Evolutionary conservation across 2,329 filamentous ascomycete genomes (phyloP).

Genomic region (Cordyceps fumosorosea): DNA sequence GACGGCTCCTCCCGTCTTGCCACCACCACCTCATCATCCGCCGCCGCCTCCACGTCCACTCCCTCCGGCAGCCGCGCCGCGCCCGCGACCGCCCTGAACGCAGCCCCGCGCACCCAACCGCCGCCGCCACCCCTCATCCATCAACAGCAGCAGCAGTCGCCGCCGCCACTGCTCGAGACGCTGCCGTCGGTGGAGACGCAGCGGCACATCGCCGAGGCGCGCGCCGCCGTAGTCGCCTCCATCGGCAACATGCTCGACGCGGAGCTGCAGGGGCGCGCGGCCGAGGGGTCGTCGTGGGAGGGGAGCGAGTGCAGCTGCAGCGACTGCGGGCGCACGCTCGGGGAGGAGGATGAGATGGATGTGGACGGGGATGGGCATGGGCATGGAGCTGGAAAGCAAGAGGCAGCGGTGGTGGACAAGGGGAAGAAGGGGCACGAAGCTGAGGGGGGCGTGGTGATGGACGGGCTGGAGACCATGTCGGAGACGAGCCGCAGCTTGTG

Average conservation of each 20-base stretch:
- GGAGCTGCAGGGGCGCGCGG: slow-evolving; percentile 61
- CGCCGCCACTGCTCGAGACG: slow-evolving; percentile 26
- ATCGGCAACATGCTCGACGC: slow-evolving; percentile 65
- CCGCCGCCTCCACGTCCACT: background rate
- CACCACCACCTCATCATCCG: background rate
- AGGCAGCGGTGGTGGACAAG: background rate
- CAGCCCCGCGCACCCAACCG: background rate
- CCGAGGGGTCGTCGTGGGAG: too few relatives aligned
- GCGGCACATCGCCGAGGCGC: slow-evolving; percentile 48
- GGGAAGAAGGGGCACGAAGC: slow-evolving; percentile 16
- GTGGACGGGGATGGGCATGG: slow-evolving; percentile 17
- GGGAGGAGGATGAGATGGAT: slow-evolving; percentile 15
- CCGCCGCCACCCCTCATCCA: background rate
- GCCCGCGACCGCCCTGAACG: background rate
- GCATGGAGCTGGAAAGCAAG: slow-evolving; percentile 9
- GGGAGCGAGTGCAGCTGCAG: slow-evolving; percentile 30
- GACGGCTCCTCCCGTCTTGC: slow-evolving; percentile 3
- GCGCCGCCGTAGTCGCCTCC: slow-evolving; percentile 52
- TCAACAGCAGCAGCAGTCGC: slow-evolving; percentile 4
- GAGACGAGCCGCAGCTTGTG: slow-evolving; percentile 33
- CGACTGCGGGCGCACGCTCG: slow-evolving; percentile 25
- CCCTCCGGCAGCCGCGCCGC: background rate
- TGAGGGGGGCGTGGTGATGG: slow-evolving; percentile 7
- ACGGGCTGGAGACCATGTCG: slow-evolving; percentile 19
- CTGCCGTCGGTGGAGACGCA: slow-evolving; percentile 37